Percentiles rank a stretch among this genome's conserved stretches.
phyloP scores from a whole-genome alignment of 768 basidiomycete species.

The Porpolomopsis calyptriformis region DNA sequence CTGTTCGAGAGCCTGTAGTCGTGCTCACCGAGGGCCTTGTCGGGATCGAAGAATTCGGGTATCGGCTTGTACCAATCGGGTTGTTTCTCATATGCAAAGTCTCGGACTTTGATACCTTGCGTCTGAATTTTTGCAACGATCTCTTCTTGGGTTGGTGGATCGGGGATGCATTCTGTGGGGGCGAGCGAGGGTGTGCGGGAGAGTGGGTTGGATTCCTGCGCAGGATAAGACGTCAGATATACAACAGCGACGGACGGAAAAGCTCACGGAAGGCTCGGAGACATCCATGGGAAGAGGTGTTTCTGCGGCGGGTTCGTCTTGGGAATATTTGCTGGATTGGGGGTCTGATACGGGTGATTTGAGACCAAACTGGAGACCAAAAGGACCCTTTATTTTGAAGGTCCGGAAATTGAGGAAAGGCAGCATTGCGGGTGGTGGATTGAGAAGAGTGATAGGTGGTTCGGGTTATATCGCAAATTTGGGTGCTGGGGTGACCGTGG shows the following conservation, averaged over 20 bases:
- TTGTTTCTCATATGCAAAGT: slow-evolving; percentile 26
- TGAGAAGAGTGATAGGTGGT: no score
- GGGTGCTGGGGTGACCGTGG: no score
- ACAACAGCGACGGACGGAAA: background rate
- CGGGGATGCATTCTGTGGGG: slow-evolving; percentile 24
- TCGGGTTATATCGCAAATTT: no score
- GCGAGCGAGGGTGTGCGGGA: slow-evolving; percentile 22
- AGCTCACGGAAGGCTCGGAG: background rate
- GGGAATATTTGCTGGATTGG: background rate
- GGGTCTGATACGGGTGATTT: background rate
- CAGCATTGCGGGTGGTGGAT: no score
- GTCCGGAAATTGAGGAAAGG: background rate
- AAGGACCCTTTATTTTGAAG: slow-evolving; percentile 1
- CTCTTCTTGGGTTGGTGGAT: slow-evolving; percentile 27
- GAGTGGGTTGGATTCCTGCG: background rate
- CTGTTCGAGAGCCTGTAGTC: slow-evolving; percentile 27
- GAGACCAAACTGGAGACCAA: slow-evolving; percentile 1
- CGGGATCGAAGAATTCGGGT: slow-evolving; percentile 31
- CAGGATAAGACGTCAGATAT: background rate
- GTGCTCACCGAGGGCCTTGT: slow-evolving; percentile 27
- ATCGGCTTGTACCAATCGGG: slow-evolving; percentile 9
- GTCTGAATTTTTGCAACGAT: slow-evolving; percentile 18
- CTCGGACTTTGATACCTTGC: slow-evolving; percentile 31
- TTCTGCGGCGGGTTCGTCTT: background rate
- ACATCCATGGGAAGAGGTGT: background rate